Evolutionary conservation across 1,284 basidiomycete genomes (phyloP), one percentile per base, ranked within the genome.

Genomic region (Irpex sp.): DNA sequence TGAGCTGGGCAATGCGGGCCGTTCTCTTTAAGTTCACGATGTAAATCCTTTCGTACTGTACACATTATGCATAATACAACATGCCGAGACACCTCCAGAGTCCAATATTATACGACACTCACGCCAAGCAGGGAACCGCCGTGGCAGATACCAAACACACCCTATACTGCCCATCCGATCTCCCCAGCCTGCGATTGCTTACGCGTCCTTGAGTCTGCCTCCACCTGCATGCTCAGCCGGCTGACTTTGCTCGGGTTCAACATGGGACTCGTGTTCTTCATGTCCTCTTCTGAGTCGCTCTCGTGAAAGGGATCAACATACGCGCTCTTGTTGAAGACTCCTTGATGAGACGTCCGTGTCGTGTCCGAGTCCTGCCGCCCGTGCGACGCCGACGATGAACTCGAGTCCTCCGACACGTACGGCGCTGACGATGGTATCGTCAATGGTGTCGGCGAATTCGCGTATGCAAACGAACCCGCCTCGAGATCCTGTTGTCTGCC

Each of bases 101-200:
- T 15, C 59, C 31, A 48, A 51, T 15, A 26, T 21, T 38, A 15
- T 21, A 17, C 11, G 17, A 7, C 19, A 49, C 26, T 34, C n/a
- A 59, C 9, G 31, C 7, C 48, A 52, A 52, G 15, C 26, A 51
- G n/a, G 13, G 7, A 34, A 17, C 15, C 34, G 15, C 38, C 13
- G 21, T 11, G 19, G 26, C 15, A 21, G 15, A 21, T 26, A 6
- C 15, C 4, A n/a, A 51, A 9, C 15, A 40, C 15, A 40, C 38
- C 7, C 51, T 61, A 61, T 11, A 55, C 37, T 36, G 59, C 59
- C 59, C 59, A 55, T 7, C 59, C 59, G 21, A 49, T 48, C 26
- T 44, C 51, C 34, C 57, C 57, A 19, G n/a, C 31, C n/a, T 36
- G 17, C 34, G 51, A 61, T 3, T 37, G 3, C 31, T 34, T 31